These are phyloP conservation scores for Mortierella alpina DNA, from an alignment of 192 early-diverging fungal species.

Conservation along the genomic window DNA sequence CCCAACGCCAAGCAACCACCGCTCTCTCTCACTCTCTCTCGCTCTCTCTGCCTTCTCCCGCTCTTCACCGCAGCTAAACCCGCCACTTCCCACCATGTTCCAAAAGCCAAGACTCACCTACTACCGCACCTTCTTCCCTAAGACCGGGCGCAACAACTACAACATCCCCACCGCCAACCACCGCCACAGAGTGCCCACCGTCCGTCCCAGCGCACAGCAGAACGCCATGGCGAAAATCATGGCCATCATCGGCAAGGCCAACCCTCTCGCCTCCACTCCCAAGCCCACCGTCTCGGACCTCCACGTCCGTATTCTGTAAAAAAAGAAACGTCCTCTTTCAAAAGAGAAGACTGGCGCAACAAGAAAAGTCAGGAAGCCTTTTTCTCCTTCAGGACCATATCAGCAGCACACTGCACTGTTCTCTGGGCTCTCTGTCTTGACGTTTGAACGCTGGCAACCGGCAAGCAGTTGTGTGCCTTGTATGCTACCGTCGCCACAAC, in stretches of 20 bases:
- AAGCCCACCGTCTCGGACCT: constrained; percentile 18
- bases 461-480: too few species aligned
- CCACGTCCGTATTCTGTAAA: constrained; percentile 13
- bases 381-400: background rate
- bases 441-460: too few species aligned
- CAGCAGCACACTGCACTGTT: too few species aligned
- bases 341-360: background rate
- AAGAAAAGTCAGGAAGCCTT: background rate
- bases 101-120: constrained; percentile 52
- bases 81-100: constrained; percentile 26
- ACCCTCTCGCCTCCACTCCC: constrained; percentile 10
- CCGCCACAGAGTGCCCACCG: constrained; percentile 29
- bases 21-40: background rate
- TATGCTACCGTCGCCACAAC: too few species aligned
- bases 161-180: constrained; percentile 49
- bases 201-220: constrained; percentile 40
- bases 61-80: background rate
- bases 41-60: background rate
- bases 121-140: constrained; percentile 55
- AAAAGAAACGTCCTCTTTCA: background rate
- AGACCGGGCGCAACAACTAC: constrained; percentile 48
- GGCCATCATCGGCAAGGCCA: constrained; percentile 40
- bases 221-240: constrained; percentile 53
- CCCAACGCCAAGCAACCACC: background rate
- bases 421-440: too few species aligned